Conservation (phyloP, 176 grass and related monocot genomes). For the Tillandsia leiboldiana region DNA sequence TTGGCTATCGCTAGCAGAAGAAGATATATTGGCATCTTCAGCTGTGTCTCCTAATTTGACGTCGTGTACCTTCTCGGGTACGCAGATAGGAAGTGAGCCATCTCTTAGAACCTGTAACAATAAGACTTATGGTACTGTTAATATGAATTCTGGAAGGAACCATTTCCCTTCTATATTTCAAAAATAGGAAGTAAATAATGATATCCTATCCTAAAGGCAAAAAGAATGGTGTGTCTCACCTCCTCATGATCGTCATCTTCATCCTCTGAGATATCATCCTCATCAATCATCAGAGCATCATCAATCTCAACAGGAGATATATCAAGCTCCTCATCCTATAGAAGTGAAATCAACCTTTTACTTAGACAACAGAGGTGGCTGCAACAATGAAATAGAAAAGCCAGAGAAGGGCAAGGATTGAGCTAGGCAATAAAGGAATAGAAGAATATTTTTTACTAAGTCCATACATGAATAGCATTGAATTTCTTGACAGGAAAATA, state of each 20-base stretch:
- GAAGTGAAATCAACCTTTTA: background rate
- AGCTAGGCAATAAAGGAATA: background rate
- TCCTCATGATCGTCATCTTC: slow-evolving; percentile 73
- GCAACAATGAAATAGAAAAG: background rate
- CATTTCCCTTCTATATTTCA: background rate
- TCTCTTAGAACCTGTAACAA: slow-evolving; percentile 48
- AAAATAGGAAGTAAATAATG: background rate
- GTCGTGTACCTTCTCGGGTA: slow-evolving; percentile 63
- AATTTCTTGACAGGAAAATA: too few relatives aligned
- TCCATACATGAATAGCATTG: too few relatives aligned
- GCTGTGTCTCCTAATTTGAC: slow-evolving; percentile 58
- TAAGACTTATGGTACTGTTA: background rate
- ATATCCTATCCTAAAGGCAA: background rate
- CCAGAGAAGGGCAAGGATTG: background rate
- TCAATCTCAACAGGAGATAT: slow-evolving; percentile 69
- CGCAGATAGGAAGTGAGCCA: slow-evolving; percentile 55
- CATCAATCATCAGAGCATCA: slow-evolving; percentile 71
- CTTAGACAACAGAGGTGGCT: background rate
- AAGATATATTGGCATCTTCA: slow-evolving; percentile 39
- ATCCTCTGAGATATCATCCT: slow-evolving; percentile 70
- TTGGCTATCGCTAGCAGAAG: slow-evolving; percentile 43
- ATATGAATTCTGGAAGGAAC: too few relatives aligned
- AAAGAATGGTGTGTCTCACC: slow-evolving; percentile 9
- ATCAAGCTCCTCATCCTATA: slow-evolving; percentile 63
- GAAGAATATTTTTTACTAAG: too few relatives aligned